Percentiles rank a stretch among this genome's conserved stretches.
phyloP scores from a whole-genome alignment of 768 basidiomycete genomes.

The Mycena latifolia region DNA sequence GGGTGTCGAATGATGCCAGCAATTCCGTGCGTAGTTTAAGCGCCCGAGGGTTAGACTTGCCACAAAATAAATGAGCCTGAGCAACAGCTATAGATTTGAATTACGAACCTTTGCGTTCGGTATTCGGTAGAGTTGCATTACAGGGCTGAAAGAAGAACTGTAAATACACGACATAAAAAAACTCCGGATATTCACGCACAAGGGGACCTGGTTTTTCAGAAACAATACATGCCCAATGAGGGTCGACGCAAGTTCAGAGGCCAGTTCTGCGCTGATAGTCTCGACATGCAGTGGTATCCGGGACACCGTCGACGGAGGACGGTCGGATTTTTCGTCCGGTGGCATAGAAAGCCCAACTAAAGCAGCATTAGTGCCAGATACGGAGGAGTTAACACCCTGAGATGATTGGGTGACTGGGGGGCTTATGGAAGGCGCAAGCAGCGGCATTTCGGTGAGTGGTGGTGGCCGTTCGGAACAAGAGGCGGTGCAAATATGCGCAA shows the following conservation, averaged over 20 bases:
- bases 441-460: constrained; percentile 6
- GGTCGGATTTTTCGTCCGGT: not conserved
- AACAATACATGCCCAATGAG: constrained; percentile 80
- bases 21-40: constrained; percentile 73
- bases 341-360: not conserved
- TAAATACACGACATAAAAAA: not conserved
- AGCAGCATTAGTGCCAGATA: not conserved
- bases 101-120: constrained; percentile 56
- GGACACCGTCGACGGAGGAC: constrained; percentile 46
- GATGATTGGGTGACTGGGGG: not conserved
- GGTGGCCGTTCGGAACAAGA: constrained; percentile 5
- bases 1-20: constrained; percentile 74
- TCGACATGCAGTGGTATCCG: constrained; percentile 62
- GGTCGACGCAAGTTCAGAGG: constrained; percentile 71
- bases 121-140: constrained; percentile 72
- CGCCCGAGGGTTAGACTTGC: constrained; percentile 59
- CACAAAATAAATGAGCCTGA: not conserved
- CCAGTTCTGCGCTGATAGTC: constrained; percentile 66
- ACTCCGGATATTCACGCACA: constrained; percentile 61
- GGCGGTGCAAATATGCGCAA: constrained; percentile 6
- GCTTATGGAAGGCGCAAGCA: constrained; percentile 2
- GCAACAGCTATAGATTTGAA: not conserved
- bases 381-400: not conserved
- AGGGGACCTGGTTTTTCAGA: constrained; percentile 82
- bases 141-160: constrained; percentile 58